These are phyloP conservation scores for Pisolithus orientalis DNA, from an alignment of 768 basidiomycete species.

Conservation along the genomic window DNA sequence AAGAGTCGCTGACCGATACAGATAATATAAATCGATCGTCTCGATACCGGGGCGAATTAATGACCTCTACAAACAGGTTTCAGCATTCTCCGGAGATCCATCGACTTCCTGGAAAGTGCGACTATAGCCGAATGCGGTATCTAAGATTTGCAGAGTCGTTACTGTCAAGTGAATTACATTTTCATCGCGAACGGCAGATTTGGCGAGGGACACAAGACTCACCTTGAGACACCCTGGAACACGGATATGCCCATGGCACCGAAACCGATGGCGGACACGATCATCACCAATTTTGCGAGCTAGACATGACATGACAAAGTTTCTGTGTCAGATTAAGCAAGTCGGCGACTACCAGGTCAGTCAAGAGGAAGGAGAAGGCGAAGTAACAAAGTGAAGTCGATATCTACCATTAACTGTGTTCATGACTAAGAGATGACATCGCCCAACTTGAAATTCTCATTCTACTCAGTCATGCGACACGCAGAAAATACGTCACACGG, in stretches of 20 bases:
- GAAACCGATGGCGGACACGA: conserved; percentile 49
- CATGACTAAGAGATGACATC: too few relatives aligned
- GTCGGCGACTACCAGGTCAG: too few relatives aligned
- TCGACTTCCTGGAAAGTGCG: conserved; percentile 42
- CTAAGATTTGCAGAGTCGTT: conserved; percentile 29
- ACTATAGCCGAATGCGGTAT: conserved; percentile 34
- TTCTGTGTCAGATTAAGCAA: too few relatives aligned
- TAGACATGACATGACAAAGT: background rate
- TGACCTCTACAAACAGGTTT: conserved; percentile 31
- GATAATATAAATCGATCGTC: conserved; percentile 41
- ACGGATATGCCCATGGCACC: conserved; percentile 55
- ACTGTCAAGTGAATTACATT: background rate
- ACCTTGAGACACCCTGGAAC: conserved; percentile 56
- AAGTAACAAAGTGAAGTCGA: too few relatives aligned
- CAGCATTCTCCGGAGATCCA: conserved; percentile 37
- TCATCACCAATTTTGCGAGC: conserved; percentile 38
- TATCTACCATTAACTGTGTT: too few relatives aligned
- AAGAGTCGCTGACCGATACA: conserved; percentile 29
- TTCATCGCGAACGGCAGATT: too few relatives aligned
- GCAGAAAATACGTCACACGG: too few relatives aligned
- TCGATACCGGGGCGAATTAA: conserved; percentile 37
- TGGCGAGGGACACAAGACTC: background rate
- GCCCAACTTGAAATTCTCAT: too few relatives aligned
- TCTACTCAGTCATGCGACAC: too few relatives aligned
- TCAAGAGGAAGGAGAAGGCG: too few relatives aligned